Evolutionary conservation across 2,329 filamentous ascomycete species (phyloP).

Genomic region (Apiospora aurea): DNA sequence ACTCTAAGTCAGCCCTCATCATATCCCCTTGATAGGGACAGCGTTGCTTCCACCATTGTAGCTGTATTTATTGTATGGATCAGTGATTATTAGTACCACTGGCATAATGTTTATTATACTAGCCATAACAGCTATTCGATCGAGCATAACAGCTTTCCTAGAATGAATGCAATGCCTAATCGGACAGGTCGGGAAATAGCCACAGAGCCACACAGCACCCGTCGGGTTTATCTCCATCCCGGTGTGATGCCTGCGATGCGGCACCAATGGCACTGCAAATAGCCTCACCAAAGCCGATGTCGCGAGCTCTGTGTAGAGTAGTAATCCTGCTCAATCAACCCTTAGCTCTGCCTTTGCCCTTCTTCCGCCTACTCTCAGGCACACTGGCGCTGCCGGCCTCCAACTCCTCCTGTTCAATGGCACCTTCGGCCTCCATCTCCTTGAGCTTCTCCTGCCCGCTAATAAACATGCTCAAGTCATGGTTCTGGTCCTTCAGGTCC

Average conservation of each 20-base stretch:
- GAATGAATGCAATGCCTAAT: too few relatives aligned
- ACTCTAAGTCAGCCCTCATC: neutral
- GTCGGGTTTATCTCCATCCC: too few relatives aligned
- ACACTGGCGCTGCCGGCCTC: slow-evolving; percentile 75
- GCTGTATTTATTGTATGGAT: too few relatives aligned
- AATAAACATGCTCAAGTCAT: slow-evolving; percentile 88
- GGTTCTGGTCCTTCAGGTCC: slow-evolving; percentile 85
- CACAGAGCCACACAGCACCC: neutral
- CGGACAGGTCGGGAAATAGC: neutral
- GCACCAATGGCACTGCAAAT: neutral
- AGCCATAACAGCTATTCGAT: too few relatives aligned
- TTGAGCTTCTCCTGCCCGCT: slow-evolving; percentile 82
- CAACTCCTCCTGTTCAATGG: slow-evolving; percentile 72
- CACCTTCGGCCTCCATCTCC: slow-evolving; percentile 68
- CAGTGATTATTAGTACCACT: too few relatives aligned
- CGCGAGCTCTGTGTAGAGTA: neutral
- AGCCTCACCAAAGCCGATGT: neutral
- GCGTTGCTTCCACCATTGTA: too few relatives aligned
- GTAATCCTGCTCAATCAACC: neutral
- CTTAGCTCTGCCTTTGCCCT: slow-evolving; percentile 58
- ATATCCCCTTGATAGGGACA: too few relatives aligned
- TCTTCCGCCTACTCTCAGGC: slow-evolving; percentile 55
- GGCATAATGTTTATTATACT: too few relatives aligned
- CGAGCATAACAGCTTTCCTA: too few relatives aligned
- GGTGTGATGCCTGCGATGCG: too few relatives aligned